Evolutionary conservation across 352 stramenopile genomes (phyloP), one percentile per base, ranked within the genome.

Genomic region (Phytophthora uliginosa): DNA sequence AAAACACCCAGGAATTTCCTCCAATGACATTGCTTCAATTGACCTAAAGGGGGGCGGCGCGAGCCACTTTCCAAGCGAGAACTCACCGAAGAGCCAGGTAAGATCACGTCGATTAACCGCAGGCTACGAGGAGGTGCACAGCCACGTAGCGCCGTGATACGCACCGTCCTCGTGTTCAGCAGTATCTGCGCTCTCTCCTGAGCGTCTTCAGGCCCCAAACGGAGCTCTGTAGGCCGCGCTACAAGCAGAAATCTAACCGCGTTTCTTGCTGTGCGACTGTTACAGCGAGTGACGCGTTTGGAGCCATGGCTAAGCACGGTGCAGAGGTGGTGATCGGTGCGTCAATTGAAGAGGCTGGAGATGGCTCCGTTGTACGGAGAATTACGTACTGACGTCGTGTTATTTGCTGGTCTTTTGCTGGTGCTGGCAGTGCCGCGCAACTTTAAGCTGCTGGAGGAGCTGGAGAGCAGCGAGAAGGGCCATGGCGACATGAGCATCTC

Each of bases 361-460:
- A 31, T 26, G 34, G 4, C 20, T 31, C 7, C 22, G 28, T 15
- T 52, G 28, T 17, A 60, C 8, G 28, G 7, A 51, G 13, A 7
- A 51, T 40, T 45, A 10, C 20, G 18, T 4, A 51, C 42, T 51
- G 2, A 51, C 12, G 10, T 51, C 7, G 42, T 13, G 42, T 17
- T 51, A 13, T 9, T 45, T 63, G 61, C 26, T 50, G 22, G 17
- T 13, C 12, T 38, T 54, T 26, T 57, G 17, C 48, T 72, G 58
- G 26, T 42, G 4, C 7, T 26, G 33, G 17, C 65, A 95, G 89
- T 98, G 48, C 94, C 94, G 34, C 90, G 94, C 65, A 98, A 98
- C 79, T 98, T 98, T 77, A 98, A 98, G 90, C 79, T 98, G 63
- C 79, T 98, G 67, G 94, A 98, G 77, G 94, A 98, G 79, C 80